phyloP scores from a whole-genome alignment of 2,329 filamentous ascomycete genomes.

The Fonsecaea pedrosoi region DNA sequence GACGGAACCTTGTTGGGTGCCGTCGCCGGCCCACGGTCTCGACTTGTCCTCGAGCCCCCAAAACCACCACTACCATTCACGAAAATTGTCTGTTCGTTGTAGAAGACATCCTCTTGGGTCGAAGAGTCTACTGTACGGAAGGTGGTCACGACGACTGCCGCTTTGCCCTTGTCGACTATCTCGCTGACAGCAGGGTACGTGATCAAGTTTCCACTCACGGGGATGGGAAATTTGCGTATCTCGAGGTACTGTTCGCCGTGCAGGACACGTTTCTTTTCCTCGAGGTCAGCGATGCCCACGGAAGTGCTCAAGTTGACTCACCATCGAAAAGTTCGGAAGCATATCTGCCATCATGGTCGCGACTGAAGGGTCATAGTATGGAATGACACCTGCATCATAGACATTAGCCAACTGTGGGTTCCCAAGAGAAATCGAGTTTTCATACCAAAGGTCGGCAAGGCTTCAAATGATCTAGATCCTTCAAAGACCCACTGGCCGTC shows the following conservation, averaged over 20 bases:
- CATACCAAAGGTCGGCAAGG: constrained; percentile 82
- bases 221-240: constrained; percentile 83
- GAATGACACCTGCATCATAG: background rate
- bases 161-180: constrained; percentile 92
- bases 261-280: background rate
- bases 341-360: background rate
- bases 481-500: constrained; percentile 86
- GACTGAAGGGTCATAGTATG: background rate
- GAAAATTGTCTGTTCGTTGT: constrained; percentile 92
- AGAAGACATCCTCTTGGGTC: constrained; percentile 89
- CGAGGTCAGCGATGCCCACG: background rate
- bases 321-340: background rate
- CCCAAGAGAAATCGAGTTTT: constrained; percentile 80
- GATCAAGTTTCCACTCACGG: constrained; percentile 52
- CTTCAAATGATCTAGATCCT: constrained; percentile 87
- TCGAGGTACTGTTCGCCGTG: constrained; percentile 99
- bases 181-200: constrained; percentile 68
- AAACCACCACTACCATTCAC: constrained; percentile 89
- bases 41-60: constrained; percentile 64
- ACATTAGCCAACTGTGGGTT: constrained; percentile 45
- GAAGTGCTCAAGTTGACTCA: constrained; percentile 1
- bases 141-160: constrained; percentile 79
- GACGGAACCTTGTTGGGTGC: constrained; percentile 78
- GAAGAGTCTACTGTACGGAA: constrained; percentile 80
- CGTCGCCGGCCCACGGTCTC: constrained; percentile 48